Evolutionary conservation across 73 alveolate species (phyloP), one percentile per base, ranked within the genome.

Genomic region (Blepharisma stoltei): DNA sequence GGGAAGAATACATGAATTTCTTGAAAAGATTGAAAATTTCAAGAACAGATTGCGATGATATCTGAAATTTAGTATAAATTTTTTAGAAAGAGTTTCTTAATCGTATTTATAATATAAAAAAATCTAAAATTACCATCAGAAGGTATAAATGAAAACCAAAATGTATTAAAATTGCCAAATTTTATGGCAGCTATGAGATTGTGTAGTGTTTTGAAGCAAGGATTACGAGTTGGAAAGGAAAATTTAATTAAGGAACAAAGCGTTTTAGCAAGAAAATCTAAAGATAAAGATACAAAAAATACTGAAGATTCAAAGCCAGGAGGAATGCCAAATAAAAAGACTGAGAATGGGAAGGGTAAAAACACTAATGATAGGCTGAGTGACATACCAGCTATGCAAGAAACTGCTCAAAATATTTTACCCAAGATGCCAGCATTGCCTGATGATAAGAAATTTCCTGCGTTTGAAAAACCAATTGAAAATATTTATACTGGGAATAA

Each of bases 121-220:
- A n/a, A n/a, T n/a, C n/a, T n/a, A n/a, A n/a, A n/a, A n/a, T n/a
- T n/a, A n/a, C n/a, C n/a, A n/a, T n/a, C n/a, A n/a, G n/a, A n/a
- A n/a, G n/a, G n/a, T n/a, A n/a, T n/a, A 60, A 14, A 4, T 18
- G 73, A 60, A 25, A 4, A 5, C 11, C 14, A 25, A 60, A n/a
- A n/a, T 60, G 14, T 20, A 8, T 60, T 60, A 25, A 60, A 60
- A 60, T 25, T 60, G 18, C 48, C 73, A 14, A 14, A 60, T 60
- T 60, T 60, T 25, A 60, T 60, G 73, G 73, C 73, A 18, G 73
- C 73, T 9, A 60, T 60, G 73, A n/a, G 73, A 14, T 1, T 60
- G 11, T 60, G 73, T 25, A 60, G 73, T 60, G 73, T 38, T 14
- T 60, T 60, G 46, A 60, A 60, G 5, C 73, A 60, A 60, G 73